Percentiles rank a stretch among this genome's conserved stretches.
Conservation (phyloP, 495 filamentous ascomycete genomes). For the Annulohypoxylon nitens region DNA sequence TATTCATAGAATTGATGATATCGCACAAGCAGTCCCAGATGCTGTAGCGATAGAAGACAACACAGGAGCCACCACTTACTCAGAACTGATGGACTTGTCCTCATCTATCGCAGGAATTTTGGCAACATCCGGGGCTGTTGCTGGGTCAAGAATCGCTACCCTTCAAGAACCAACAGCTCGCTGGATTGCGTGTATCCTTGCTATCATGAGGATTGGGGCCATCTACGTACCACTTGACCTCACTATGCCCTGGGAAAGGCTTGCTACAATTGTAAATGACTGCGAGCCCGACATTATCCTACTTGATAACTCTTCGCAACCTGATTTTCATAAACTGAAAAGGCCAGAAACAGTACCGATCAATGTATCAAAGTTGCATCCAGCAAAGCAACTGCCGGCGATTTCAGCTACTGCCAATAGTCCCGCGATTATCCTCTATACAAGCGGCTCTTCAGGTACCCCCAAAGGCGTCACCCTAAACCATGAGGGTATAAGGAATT, state of each 20-base stretch:
- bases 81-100: not conserved
- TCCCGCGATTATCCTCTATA: not conserved
- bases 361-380: not conserved
- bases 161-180: conserved; percentile 53
- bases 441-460: conserved; percentile 6
- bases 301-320: not conserved
- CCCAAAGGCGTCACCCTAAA: conserved; percentile 35
- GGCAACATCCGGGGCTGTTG: not conserved
- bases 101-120: conserved; percentile 14
- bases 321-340: not conserved
- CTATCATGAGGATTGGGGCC: conserved; percentile 61
- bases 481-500: conserved; percentile 43
- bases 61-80: not conserved
- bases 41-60: not conserved
- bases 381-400: not conserved
- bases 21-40: not conserved
- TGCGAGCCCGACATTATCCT: conserved; percentile 7
- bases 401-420: not conserved
- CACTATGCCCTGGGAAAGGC: conserved; percentile 41
- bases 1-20: not conserved
- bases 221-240: conserved; percentile 68
- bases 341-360: not conserved
- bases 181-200: conserved; percentile 66
- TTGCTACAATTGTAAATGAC: conserved; percentile 33
- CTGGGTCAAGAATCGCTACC: conserved; percentile 35